Evolutionary conservation across 2,329 filamentous ascomycete species (phyloP), one percentile per base, ranked within the genome.

Genomic region (Davidsoniella eucalypti): DNA sequence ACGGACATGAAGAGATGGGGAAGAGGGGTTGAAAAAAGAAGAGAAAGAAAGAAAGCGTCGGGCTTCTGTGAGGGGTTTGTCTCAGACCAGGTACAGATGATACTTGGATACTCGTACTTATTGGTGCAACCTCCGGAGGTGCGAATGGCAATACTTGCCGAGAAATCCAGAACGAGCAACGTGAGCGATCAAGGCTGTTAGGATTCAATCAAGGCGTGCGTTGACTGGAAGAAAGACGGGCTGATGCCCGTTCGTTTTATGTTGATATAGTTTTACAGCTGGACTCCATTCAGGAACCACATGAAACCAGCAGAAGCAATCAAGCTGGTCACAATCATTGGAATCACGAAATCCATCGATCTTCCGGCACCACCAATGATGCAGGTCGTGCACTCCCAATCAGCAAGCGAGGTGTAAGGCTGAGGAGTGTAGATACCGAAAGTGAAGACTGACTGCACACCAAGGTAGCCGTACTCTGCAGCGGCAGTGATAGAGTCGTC

Each of bases 301-400:
- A 76, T 79, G 56, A 81, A 80, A 59, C 72, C 76, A 26, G 75
- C 55, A 3, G 80, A 64, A 1, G 76, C 80, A 41, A 77, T 59
- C 29, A 72, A 45, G 56, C 70, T 69, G 71, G 69, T 66, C 21
- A 69, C 50, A 36, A 53, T 49, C 51, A 53, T 53, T 10, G 51
- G 51, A 18, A 53, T 26, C 4, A 50, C 39, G 5, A 50, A 16
- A 23, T 43, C 44, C 17, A 16, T 42, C 18, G 25, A 16, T 18
- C 29, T 45, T 38, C 45, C 37, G 26, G 49, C 45, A 26, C 37
- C 50, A 17, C 71, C 76, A 10, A 65, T 69, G 57, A 69, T 77
- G 64, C 78, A 82, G 17, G 71, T 75, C 1, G 69, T 66, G 57
- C 78, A 81, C 48, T 66, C 64, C 68, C 70, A 82, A 5, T 73